Evolutionary conservation across 2,329 filamentous ascomycete genomes (phyloP).

Genomic region (Neonectria neomacrospora): DNA sequence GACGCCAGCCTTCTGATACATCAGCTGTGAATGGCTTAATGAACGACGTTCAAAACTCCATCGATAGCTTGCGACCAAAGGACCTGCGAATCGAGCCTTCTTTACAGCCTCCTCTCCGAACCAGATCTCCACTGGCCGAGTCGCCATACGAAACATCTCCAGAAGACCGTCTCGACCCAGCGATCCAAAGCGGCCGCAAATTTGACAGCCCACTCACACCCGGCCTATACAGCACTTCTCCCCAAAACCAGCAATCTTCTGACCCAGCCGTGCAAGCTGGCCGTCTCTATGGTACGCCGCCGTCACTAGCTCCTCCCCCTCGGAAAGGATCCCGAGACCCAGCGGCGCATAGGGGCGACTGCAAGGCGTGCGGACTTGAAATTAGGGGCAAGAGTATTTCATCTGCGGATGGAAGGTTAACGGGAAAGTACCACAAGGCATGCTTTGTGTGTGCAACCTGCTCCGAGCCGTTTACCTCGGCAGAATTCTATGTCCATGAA

Average conservation of each 20-base stretch:
- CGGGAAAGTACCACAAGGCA: constrained; percentile 92
- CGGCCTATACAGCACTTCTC: constrained; percentile 32
- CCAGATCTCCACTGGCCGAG: constrained; percentile 41
- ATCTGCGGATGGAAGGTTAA: constrained; percentile 90
- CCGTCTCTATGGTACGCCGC: constrained; percentile 20
- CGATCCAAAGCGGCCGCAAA: constrained; percentile 37
- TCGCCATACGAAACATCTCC: constrained; percentile 46
- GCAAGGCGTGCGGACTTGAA: constrained; percentile 80
- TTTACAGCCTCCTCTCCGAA: constrained; percentile 40
- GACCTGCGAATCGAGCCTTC: constrained; percentile 51
- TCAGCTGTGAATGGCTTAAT: constrained; percentile 64
- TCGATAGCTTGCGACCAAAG: constrained; percentile 49
- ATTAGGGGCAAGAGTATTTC: constrained; percentile 95
- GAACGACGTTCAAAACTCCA: constrained; percentile 65
- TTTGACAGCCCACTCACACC: constrained; percentile 27
- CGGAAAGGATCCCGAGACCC: constrained; percentile 54
- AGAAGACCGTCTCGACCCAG: constrained; percentile 36
- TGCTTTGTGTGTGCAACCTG: constrained; percentile 95
- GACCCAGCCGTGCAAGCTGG: constrained; percentile 28
- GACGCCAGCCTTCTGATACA: constrained; percentile 55
- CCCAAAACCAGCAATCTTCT: constrained; percentile 29
- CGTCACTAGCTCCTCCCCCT: constrained; percentile 36
- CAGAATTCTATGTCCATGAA: constrained; percentile 90
- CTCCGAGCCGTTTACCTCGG: constrained; percentile 80
- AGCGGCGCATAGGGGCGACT: constrained; percentile 73